phyloP scores from a whole-genome alignment of 345 rosid genomes.

The Boechera divaricarpa region DNA sequence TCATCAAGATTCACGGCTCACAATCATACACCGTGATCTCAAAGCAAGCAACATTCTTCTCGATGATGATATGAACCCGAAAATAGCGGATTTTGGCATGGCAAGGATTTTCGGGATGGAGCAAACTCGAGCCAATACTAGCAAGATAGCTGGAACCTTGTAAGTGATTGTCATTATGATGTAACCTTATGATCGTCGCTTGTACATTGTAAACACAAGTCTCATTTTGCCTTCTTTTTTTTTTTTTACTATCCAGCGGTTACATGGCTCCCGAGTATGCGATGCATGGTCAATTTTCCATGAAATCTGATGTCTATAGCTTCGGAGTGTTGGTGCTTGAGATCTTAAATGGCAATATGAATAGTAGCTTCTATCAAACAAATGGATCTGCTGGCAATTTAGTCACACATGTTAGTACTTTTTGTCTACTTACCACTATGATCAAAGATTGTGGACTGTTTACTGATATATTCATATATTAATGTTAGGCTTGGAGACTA shows the following conservation, averaged over 20 bases:
- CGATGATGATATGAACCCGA: constrained; percentile 35
- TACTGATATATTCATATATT: background rate
- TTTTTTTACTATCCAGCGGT: background rate
- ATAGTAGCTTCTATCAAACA: constrained; percentile 28
- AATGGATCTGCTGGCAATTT: constrained; percentile 31
- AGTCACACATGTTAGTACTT: constrained; percentile 38
- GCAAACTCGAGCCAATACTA: constrained; percentile 32
- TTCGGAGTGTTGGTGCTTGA: constrained; percentile 42
- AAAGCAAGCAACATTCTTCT: constrained; percentile 38
- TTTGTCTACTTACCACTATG: background rate
- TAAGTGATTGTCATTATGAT: constrained; percentile 5
- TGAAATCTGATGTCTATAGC: constrained; percentile 44
- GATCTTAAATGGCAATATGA: constrained; percentile 42
- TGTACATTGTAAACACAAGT: background rate
- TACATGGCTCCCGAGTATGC: constrained; percentile 54
- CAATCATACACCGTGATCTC: constrained; percentile 39
- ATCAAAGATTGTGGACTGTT: background rate
- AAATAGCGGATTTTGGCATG: constrained; percentile 44
- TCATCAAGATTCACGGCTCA: constrained; percentile 38
- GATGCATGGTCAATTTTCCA: constrained; percentile 45
- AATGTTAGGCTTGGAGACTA: constrained; percentile 38
- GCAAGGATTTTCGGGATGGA: constrained; percentile 28
- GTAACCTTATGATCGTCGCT: background rate
- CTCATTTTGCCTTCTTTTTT: background rate
- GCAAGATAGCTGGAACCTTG: constrained; percentile 38